phyloP scores from a whole-genome alignment of 225 moss, liverwort and hornwort species.

The Bryum argenteum region DNA sequence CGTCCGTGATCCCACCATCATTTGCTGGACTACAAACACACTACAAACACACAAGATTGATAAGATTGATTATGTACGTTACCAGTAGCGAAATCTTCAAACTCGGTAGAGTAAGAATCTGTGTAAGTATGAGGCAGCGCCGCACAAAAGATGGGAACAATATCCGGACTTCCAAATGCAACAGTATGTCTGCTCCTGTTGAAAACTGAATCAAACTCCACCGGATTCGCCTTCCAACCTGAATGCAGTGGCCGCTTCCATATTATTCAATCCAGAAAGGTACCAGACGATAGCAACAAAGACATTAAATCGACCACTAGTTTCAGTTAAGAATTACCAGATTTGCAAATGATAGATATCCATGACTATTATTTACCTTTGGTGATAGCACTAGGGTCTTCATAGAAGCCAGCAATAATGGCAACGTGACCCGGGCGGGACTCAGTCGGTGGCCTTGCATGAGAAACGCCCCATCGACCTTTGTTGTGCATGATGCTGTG shows the following conservation, averaged over 20 bases:
- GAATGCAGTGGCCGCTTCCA: not conserved
- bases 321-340: too few species aligned
- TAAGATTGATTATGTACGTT: slow-evolving; percentile 13
- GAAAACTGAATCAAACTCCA: slow-evolving; percentile 98
- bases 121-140: slow-evolving; percentile 66
- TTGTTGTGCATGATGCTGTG: slow-evolving; percentile 74
- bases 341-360: too few species aligned
- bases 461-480: slow-evolving; percentile 98
- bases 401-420: slow-evolving; percentile 97
- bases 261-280: too few species aligned
- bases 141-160: slow-evolving; percentile 95
- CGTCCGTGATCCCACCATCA: too few species aligned
- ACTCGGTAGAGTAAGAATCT: slow-evolving; percentile 90
- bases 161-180: slow-evolving; percentile 97
- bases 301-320: too few species aligned
- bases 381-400: slow-evolving; percentile 99
- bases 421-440: slow-evolving; percentile 99
- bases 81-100: slow-evolving; percentile 96
- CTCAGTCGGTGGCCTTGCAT: slow-evolving; percentile 96
- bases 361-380: slow-evolving; percentile 60
- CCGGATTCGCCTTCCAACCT: slow-evolving; percentile 99
- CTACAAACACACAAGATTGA: slow-evolving; percentile 7
- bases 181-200: slow-evolving; percentile 94
- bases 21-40: not conserved
- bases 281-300: too few species aligned